A percentile compares a stretch with the other conserved stretches of the same genome.
Evolutionary conservation across 164 flowering plant species (phyloP).

Genomic region (Umbilicus rupestris): DNA sequence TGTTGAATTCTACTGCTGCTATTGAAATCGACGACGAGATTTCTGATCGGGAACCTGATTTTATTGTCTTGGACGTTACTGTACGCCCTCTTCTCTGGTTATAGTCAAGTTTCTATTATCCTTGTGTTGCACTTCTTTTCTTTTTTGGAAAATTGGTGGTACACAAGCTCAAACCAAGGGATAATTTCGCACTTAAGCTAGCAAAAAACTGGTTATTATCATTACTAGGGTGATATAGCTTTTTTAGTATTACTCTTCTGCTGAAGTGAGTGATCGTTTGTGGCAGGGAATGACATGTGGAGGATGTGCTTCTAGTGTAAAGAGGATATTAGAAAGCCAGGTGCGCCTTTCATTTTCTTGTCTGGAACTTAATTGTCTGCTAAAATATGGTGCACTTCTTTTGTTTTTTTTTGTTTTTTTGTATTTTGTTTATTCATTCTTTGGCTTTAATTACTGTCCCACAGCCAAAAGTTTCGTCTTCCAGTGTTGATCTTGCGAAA

Average conservation of each 20-base stretch:
- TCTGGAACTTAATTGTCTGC: background rate
- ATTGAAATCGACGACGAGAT: background rate
- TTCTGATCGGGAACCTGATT: background rate
- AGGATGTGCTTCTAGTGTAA: background rate
- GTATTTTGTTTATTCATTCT: background rate
- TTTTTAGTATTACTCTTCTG: background rate
- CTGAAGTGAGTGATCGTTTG: background rate
- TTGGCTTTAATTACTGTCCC: background rate
- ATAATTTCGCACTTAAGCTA: too few species aligned
- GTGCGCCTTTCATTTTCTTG: background rate
- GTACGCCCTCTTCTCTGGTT: background rate
- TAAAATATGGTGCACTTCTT: too few species aligned
- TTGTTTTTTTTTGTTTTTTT: too few species aligned
- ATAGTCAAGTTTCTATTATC: too few species aligned
- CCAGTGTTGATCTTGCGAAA: background rate
- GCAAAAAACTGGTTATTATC: too few species aligned
- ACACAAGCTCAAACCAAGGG: too few species aligned
- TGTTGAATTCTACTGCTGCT: background rate
- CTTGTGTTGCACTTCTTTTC: too few species aligned
- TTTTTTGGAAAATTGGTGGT: background rate
- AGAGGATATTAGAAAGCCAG: slow-evolving; percentile 4
- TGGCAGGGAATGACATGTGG: background rate
- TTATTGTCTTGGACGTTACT: background rate
- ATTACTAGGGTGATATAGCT: too few species aligned
- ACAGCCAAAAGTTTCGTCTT: slow-evolving; percentile 1